A percentile compares a stretch with the other conserved stretches of the same genome.
phyloP scores from a whole-genome alignment of 2,329 filamentous ascomycete species.

The Ascochyta fabae region DNA sequence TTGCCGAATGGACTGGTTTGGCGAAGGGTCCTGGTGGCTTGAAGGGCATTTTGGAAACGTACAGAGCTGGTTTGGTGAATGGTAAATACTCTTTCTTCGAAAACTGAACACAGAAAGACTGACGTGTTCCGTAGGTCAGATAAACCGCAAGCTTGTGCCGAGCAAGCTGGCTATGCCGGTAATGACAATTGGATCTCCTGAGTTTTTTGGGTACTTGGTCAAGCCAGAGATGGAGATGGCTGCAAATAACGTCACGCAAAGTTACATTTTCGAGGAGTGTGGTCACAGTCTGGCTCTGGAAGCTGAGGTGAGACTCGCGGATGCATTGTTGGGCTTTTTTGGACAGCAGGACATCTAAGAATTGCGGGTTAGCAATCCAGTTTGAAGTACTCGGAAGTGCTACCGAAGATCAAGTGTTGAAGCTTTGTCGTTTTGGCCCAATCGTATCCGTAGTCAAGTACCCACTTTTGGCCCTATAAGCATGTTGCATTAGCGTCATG shows the following conservation, averaged over 20 bases:
- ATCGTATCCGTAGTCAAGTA: neutral
- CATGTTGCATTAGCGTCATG: neutral
- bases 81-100: constrained; percentile 3
- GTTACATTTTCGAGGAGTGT: constrained; percentile 45
- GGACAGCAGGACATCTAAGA: neutral
- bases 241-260: constrained; percentile 36
- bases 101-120: neutral
- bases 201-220: constrained; percentile 45
- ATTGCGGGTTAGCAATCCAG: too few relatives aligned
- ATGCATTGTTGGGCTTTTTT: constrained; percentile 16
- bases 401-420: neutral
- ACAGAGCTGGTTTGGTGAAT: constrained; percentile 44
- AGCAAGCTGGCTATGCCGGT: constrained; percentile 39
- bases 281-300: constrained; percentile 44
- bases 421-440: neutral
- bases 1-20: constrained; percentile 41
- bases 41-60: constrained; percentile 46
- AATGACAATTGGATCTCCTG: constrained; percentile 46
- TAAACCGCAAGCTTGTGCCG: constrained; percentile 36
- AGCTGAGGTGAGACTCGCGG: constrained; percentile 14
- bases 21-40: constrained; percentile 39
- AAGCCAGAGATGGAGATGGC: constrained; percentile 39
- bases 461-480: neutral
- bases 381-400: neutral
- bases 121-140: constrained; percentile 17